Evolutionary conservation across 495 filamentous ascomycete species (phyloP).

Genomic region (Aspergillus haitiensis): DNA sequence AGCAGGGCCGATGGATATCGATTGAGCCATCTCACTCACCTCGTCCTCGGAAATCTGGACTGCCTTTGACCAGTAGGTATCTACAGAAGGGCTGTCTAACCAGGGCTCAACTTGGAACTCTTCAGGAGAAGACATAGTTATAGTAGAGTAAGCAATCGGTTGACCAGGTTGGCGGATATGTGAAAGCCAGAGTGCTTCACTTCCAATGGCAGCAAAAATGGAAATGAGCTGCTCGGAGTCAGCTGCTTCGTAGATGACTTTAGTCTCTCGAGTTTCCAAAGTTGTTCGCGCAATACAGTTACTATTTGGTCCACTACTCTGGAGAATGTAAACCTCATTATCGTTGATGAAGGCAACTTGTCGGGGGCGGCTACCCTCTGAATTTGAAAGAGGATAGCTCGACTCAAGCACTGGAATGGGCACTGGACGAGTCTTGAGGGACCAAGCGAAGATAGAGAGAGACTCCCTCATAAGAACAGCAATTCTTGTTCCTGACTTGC

Average conservation of each 20-base stretch:
- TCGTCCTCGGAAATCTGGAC: slow-evolving; percentile 43
- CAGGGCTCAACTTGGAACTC: slow-evolving; percentile 29
- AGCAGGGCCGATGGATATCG: slow-evolving; percentile 10
- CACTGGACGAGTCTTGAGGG: slow-evolving; percentile 51
- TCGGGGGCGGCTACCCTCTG: slow-evolving; percentile 35
- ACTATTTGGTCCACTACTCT: slow-evolving; percentile 34
- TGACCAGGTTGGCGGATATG: slow-evolving; percentile 29
- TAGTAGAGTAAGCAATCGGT: slow-evolving; percentile 35
- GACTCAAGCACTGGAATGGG: slow-evolving; percentile 46
- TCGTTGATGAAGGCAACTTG: slow-evolving; percentile 48
- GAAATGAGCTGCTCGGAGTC: slow-evolving; percentile 42
- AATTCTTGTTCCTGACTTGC: slow-evolving; percentile 62
- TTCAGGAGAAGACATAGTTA: slow-evolving; percentile 23
- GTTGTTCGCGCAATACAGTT: slow-evolving; percentile 40
- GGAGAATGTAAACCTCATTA: slow-evolving; percentile 46
- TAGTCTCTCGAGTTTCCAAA: slow-evolving; percentile 40
- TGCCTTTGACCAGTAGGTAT: slow-evolving; percentile 44
- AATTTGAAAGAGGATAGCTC: slow-evolving; percentile 46
- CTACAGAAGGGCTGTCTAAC: slow-evolving; percentile 35
- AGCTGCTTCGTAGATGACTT: slow-evolving; percentile 32
- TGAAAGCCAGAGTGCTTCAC: slow-evolving; percentile 47
- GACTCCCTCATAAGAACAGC: slow-evolving; percentile 65
- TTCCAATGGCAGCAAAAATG: slow-evolving; percentile 40
- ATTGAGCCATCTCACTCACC: slow-evolving; percentile 32
- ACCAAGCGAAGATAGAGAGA: slow-evolving; percentile 66